Evolutionary conservation across 169 alveolate genomes (phyloP).

Genomic region (Amoebophrya sp.): DNA sequence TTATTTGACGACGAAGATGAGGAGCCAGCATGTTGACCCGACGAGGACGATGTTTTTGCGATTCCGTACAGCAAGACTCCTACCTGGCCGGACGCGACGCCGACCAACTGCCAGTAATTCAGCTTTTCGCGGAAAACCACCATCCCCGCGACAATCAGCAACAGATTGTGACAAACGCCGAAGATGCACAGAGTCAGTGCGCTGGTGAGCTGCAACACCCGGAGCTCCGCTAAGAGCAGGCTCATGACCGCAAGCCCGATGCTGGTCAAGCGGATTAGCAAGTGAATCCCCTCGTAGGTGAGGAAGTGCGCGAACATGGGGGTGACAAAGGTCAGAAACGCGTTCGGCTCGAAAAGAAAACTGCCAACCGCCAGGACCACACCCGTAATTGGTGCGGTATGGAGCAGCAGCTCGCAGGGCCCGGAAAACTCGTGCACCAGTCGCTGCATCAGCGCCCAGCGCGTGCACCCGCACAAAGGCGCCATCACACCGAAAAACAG

Average conservation of each 20-base stretch:
- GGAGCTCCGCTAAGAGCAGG: neutral
- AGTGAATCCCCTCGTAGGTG: no score
- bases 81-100: neutral
- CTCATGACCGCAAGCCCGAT: neutral
- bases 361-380: neutral
- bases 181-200: neutral
- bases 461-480: neutral
- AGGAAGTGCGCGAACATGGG: neutral
- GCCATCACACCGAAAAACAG: no score
- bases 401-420: neutral
- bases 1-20: no score
- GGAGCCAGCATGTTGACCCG: no score
- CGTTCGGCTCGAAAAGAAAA: neutral
- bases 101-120: neutral
- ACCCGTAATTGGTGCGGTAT: neutral
- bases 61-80: neutral
- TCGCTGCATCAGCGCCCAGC: neutral
- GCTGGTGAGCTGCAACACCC: neutral
- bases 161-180: neutral
- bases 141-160: neutral
- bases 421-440: neutral
- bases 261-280: no score
- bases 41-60: neutral
- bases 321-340: neutral
- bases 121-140: neutral